Percentiles rank a stretch among this genome's conserved stretches.
These are phyloP conservation scores for Arxiozyma slooffiae DNA, from an alignment of 1,139 yeast species.

Conservation along the genomic window DNA sequence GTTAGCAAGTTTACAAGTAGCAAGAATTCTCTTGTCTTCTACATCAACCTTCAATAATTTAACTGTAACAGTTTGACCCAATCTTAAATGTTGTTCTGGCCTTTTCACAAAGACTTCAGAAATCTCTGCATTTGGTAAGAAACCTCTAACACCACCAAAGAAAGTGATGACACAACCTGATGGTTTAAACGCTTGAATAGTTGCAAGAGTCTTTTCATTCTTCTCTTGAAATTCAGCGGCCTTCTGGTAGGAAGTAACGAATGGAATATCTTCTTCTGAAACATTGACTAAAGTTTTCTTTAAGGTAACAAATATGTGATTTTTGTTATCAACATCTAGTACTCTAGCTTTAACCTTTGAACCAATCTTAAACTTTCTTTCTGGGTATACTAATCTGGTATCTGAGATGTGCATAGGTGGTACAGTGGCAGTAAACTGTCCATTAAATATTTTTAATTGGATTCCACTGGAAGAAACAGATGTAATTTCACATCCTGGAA, in stretches of 20 bases:
- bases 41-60: slow-evolving; percentile 51
- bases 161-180: slow-evolving; percentile 78
- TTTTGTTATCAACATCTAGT: slow-evolving; percentile 35
- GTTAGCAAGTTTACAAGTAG: slow-evolving; percentile 62
- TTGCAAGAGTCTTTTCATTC: slow-evolving; percentile 63
- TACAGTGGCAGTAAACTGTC: slow-evolving; percentile 61
- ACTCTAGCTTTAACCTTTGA: slow-evolving; percentile 68
- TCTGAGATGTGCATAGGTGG: slow-evolving; percentile 76
- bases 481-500: slow-evolving; percentile 48
- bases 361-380: slow-evolving; percentile 81
- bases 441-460: slow-evolving; percentile 51
- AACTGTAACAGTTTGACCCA: slow-evolving; percentile 80
- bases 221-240: slow-evolving; percentile 32
- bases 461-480: slow-evolving; percentile 64
- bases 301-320: slow-evolving; percentile 53
- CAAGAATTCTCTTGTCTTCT: slow-evolving; percentile 49
- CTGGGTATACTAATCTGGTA: slow-evolving; percentile 75
- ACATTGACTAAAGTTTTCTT: slow-evolving; percentile 72
- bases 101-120: slow-evolving; percentile 76
- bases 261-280: slow-evolving; percentile 47
- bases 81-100: slow-evolving; percentile 66
- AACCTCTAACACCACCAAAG: slow-evolving; percentile 70
- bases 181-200: slow-evolving; percentile 61
- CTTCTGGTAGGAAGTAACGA: slow-evolving; percentile 37
- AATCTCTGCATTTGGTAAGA: slow-evolving; percentile 76